Conservation (phyloP, 148 eudicot genomes). For the Silene latifolia region DNA sequence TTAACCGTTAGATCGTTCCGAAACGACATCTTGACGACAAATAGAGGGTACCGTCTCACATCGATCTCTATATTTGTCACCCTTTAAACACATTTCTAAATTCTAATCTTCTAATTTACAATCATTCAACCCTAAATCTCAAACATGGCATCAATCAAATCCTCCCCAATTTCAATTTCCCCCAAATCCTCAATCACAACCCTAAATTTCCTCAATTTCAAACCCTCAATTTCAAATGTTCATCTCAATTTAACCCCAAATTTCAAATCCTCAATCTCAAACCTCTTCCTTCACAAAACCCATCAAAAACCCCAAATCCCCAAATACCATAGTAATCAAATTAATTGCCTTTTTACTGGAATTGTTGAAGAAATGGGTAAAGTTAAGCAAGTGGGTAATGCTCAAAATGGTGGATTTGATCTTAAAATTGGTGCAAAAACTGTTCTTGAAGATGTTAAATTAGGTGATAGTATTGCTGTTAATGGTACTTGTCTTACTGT, state of each 20-base stretch:
- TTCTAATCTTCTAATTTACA: too few species aligned
- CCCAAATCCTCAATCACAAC: constrained; percentile 27
- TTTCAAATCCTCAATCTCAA: constrained; percentile 34
- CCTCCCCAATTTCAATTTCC: neutral
- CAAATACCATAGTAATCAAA: constrained; percentile 23
- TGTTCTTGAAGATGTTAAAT: constrained; percentile 66
- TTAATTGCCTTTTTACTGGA: constrained; percentile 71
- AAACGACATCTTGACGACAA: too few species aligned
- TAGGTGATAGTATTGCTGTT: constrained; percentile 89
- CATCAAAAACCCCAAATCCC: constrained; percentile 28
- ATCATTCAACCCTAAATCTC: neutral
- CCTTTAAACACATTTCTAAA: too few species aligned
- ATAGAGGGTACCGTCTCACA: too few species aligned
- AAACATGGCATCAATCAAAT: constrained; percentile 16
- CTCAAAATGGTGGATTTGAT: constrained; percentile 52
- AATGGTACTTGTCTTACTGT: constrained; percentile 95
- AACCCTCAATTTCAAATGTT: constrained; percentile 18
- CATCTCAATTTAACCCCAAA: constrained; percentile 28
- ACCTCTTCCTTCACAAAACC: constrained; percentile 35
- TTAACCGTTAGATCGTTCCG: too few species aligned
- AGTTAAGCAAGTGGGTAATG: constrained; percentile 55
- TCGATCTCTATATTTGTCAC: too few species aligned
- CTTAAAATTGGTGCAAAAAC: constrained; percentile 57
- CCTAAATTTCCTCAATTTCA: constrained; percentile 2
- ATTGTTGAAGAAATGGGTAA: constrained; percentile 89